Conservation (phyloP, 148 eudicot genomes). For the Rhododendron kiyosumense region DNA sequence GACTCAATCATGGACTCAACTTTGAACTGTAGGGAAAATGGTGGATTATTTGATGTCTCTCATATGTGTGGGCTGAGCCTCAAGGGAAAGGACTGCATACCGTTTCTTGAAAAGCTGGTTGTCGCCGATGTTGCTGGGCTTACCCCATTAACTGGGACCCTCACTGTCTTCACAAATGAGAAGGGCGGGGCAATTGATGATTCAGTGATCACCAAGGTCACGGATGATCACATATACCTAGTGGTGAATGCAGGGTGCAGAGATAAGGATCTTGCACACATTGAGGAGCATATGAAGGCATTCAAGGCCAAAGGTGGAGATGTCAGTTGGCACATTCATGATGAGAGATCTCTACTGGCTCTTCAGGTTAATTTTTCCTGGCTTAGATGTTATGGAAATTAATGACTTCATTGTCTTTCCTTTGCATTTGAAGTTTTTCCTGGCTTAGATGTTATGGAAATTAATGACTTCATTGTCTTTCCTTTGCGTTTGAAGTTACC, state of each 20-base stretch:
- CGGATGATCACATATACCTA: constrained; percentile 74
- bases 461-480: not conserved
- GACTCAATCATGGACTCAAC: constrained; percentile 98
- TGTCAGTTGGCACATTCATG: constrained; percentile 97
- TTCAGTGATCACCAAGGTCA: constrained; percentile 89
- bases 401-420: not conserved
- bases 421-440: not conserved
- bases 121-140: constrained; percentile 92
- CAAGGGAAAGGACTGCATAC: constrained; percentile 77
- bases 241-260: constrained; percentile 99
- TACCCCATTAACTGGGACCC: constrained; percentile 78
- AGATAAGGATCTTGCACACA: constrained; percentile 97
- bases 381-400: not conserved
- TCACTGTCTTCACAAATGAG: constrained; percentile 91
- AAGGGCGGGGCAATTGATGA: constrained; percentile 97
- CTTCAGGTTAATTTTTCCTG: constrained; percentile 57
- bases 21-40: constrained; percentile 81
- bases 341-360: constrained; percentile 92
- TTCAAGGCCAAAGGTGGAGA: constrained; percentile 93
- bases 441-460: not conserved
- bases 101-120: constrained; percentile 90
- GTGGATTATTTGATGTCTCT: constrained; percentile 88
- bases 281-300: constrained; percentile 91
- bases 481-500: not conserved
- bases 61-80: constrained; percentile 95